Evolutionary conservation across 2,329 filamentous ascomycete species (phyloP).

Genomic region (Paecilomyces dactylethromorphus): DNA sequence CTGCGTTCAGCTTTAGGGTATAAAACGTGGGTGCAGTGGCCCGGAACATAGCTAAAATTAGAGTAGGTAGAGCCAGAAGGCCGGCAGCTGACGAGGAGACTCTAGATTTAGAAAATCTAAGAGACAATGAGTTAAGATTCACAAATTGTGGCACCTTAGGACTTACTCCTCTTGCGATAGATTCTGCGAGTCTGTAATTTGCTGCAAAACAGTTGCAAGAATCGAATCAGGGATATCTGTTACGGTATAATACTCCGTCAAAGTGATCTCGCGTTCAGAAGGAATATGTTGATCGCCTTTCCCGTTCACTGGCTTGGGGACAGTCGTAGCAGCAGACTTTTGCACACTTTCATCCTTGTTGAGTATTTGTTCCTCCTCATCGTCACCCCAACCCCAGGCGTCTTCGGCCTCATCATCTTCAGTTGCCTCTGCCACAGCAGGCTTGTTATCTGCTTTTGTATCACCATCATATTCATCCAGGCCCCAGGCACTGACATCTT

Average conservation of each 20-base stretch:
- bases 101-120: constrained; percentile 26
- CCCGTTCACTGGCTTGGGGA: constrained; percentile 15
- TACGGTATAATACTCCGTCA: constrained; percentile 81
- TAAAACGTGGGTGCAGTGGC: constrained; percentile 43
- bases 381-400: constrained; percentile 83
- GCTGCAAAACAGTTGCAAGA: constrained; percentile 33
- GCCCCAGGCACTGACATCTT: constrained; percentile 46
- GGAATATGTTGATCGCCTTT: constrained; percentile 9
- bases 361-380: constrained; percentile 37
- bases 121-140: background rate
- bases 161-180: constrained; percentile 32
- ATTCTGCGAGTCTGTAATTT: constrained; percentile 35
- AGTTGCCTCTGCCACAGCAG: constrained; percentile 5
- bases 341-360: constrained; percentile 18
- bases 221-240: constrained; percentile 81
- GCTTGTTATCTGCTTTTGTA: constrained; percentile 12
- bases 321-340: constrained; percentile 9
- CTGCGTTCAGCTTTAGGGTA: constrained; percentile 37
- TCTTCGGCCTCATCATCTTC: constrained; percentile 45
- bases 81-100: constrained; percentile 36
- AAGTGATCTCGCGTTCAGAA: constrained; percentile 58
- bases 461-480: constrained; percentile 37
- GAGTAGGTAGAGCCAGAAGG: constrained; percentile 39
- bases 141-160: background rate
- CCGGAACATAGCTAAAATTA: constrained; percentile 46